These are phyloP conservation scores for Ogataea neopini DNA, from an alignment of 805 yeast genomes.

Conservation along the genomic window DNA sequence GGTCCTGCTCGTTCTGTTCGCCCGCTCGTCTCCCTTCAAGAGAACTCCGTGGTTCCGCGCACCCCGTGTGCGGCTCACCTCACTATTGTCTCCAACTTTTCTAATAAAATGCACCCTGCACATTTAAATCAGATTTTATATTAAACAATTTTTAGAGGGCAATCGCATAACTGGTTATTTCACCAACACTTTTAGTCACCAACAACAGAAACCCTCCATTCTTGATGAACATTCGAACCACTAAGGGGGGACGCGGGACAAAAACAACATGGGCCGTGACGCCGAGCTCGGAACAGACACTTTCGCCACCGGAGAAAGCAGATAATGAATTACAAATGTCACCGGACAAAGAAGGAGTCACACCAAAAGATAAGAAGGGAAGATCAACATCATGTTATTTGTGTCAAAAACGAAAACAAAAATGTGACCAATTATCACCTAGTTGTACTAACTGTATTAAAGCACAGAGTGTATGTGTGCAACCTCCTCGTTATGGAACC, in stretches of 20 bases:
- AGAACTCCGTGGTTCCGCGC: slow-evolving; percentile 2
- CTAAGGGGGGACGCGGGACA: neutral
- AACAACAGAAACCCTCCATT: too few species aligned
- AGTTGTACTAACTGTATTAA: slow-evolving; percentile 66
- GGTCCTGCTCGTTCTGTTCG: too few species aligned
- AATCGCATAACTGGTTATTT: neutral
- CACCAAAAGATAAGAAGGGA: slow-evolving; percentile 46
- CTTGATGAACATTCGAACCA: slow-evolving; percentile 3
- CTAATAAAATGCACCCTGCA: neutral
- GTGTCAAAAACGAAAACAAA: slow-evolving; percentile 60
- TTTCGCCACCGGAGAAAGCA: neutral
- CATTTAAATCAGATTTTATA: slow-evolving; percentile 1
- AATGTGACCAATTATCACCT: slow-evolving; percentile 66
- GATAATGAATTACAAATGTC: neutral
- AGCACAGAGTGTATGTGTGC: slow-evolving; percentile 61
- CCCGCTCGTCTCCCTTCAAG: neutral
- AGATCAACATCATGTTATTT: slow-evolving; percentile 57
- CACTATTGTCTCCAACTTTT: neutral
- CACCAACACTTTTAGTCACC: too few species aligned
- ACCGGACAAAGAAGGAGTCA: slow-evolving; percentile 1
- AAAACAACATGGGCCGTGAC: neutral
- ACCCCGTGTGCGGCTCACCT: slow-evolving; percentile 2
- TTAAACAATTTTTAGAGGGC: neutral
- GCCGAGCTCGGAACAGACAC: slow-evolving; percentile 1
- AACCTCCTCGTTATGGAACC: slow-evolving; percentile 59